Evolutionary conservation across 1,284 basidiomycete species (phyloP).

Genomic region (Pseudozyma tsukubaensis): DNA sequence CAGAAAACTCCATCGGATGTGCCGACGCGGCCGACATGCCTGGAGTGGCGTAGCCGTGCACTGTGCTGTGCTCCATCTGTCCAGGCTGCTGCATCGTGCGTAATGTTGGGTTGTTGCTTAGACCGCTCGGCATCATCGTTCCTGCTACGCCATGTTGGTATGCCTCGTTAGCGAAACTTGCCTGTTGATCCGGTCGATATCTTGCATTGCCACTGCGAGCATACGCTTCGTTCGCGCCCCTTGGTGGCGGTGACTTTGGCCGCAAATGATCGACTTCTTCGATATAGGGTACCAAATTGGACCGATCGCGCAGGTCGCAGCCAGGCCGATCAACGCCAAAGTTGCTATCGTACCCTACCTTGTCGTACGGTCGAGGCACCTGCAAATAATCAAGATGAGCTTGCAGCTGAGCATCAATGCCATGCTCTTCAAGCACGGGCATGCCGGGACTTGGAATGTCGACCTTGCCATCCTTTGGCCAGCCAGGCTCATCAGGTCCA

Average conservation of each 20-base stretch:
- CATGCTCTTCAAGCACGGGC: slow-evolving; percentile 7
- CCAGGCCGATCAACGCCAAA: slow-evolving; percentile 61
- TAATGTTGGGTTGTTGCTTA: slow-evolving; percentile 33
- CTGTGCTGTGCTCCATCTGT: slow-evolving; percentile 1
- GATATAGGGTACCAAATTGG: slow-evolving; percentile 58
- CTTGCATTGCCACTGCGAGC: slow-evolving; percentile 3
- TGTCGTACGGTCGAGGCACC: slow-evolving; percentile 44
- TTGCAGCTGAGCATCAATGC: slow-evolving; percentile 4
- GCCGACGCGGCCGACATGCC: background rate
- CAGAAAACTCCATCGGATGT: background rate
- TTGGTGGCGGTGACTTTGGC: slow-evolving; percentile 58
- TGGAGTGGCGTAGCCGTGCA: background rate
- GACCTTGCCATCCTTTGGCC: slow-evolving; percentile 16
- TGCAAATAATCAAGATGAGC: slow-evolving; percentile 18
- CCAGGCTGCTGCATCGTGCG: slow-evolving; percentile 13
- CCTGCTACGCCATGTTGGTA: slow-evolving; percentile 1
- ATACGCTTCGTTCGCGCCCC: slow-evolving; percentile 7
- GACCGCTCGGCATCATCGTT: slow-evolving; percentile 28
- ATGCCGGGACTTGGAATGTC: slow-evolving; percentile 19
- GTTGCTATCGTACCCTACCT: slow-evolving; percentile 46
- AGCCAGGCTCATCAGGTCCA: slow-evolving; percentile 51
- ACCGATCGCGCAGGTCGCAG: slow-evolving; percentile 54
- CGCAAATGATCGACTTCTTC: slow-evolving; percentile 58
- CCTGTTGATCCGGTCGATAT: slow-evolving; percentile 1
- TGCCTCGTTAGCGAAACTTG: background rate